Base-by-base conservation (phyloP, 2,329 filamentous ascomycete species). In the Xylaria multiplex region DNA sequence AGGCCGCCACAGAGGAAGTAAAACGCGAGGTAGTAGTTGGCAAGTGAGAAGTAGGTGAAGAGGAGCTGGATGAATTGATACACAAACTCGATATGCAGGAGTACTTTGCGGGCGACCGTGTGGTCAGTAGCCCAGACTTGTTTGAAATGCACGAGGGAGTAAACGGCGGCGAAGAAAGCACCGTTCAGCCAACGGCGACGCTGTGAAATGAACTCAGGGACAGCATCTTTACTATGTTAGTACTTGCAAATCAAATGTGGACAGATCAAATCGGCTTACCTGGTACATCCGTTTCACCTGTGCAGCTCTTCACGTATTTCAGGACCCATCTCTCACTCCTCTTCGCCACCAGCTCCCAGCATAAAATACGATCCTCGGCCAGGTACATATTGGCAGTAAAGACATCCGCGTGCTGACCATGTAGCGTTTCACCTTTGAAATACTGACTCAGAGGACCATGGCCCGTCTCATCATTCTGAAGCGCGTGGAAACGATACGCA, bases 351-450 rank as follows among this genome's bases (percentile, higher is more conserved):
- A 99, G 81, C 84, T 99, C 96, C 92, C 92, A 96, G 78, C 93
- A 96, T 22, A 96, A 82, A 77, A 99, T 99, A 84, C 96, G 93
- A 86, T 99, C 96, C 78, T 99, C 96, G 62, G 96, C 96, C 65
- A 99, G 87, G 77, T 98, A 99, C 96, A 99, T 99, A 80, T 99
- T 99, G 72, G 96, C 95, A 2, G 95, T 97, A 81, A 99, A 99
- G 71, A 98, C 95, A 76, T 95, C 96, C 13, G 95, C 95, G 71
- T 93, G 93, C 62, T 92, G 91, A 65, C 80, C 80, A 76, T 98
- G 95, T 82, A 98, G 93, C 77, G 94, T 97, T 81, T 98, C 96
- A 73, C 96, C 96, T 45, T 93, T 88, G 81, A 98, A 99, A 80
- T 99, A 99, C 81, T 97, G 96, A 78, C 97, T 93, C 55, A 99